These are phyloP conservation scores for Epichloe festucae DNA, from an alignment of 2,329 filamentous ascomycete species.

Conservation along the genomic window DNA sequence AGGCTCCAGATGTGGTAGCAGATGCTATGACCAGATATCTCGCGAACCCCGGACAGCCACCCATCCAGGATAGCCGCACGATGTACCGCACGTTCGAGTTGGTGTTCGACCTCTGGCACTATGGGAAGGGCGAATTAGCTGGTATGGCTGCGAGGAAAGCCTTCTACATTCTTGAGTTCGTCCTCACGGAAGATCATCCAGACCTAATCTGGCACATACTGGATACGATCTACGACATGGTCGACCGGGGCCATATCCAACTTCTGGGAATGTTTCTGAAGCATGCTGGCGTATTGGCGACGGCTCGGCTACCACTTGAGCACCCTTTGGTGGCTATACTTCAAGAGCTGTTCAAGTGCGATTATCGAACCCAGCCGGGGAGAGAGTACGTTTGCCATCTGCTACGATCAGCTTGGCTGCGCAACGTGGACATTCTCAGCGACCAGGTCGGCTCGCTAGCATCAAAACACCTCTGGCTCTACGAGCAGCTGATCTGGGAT, in stretches of 20 bases:
- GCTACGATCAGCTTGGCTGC: slow-evolving; percentile 23
- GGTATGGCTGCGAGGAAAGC: slow-evolving; percentile 23
- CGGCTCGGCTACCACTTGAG: slow-evolving; percentile 16
- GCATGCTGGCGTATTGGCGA: slow-evolving; percentile 18
- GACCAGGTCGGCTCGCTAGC: slow-evolving; percentile 17
- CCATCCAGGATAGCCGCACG: slow-evolving; percentile 25
- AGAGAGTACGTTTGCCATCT: slow-evolving; percentile 20
- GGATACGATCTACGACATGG: slow-evolving; percentile 26
- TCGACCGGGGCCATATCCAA: slow-evolving; percentile 21
- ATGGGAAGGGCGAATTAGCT: slow-evolving; percentile 22
- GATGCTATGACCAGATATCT: slow-evolving; percentile 25
- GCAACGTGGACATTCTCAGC: slow-evolving; percentile 22
- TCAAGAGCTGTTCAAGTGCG: slow-evolving; percentile 17
- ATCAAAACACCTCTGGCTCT: slow-evolving; percentile 22
- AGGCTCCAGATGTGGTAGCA: slow-evolving; percentile 12
- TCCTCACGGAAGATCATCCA: slow-evolving; percentile 23
- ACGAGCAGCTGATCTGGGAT: slow-evolving; percentile 27
- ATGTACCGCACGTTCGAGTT: slow-evolving; percentile 27
- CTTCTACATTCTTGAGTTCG: slow-evolving; percentile 24
- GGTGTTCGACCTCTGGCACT: slow-evolving; percentile 23
- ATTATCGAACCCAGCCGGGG: slow-evolving; percentile 20
- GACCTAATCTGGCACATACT: slow-evolving; percentile 25
- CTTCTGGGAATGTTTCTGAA: slow-evolving; percentile 22
- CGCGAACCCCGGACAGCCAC: slow-evolving; percentile 21
- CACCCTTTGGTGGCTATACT: slow-evolving; percentile 23